Evolutionary conservation across 495 filamentous ascomycete species (phyloP), one percentile per base, ranked within the genome.

Genomic region (Sordaria brevicollis): DNA sequence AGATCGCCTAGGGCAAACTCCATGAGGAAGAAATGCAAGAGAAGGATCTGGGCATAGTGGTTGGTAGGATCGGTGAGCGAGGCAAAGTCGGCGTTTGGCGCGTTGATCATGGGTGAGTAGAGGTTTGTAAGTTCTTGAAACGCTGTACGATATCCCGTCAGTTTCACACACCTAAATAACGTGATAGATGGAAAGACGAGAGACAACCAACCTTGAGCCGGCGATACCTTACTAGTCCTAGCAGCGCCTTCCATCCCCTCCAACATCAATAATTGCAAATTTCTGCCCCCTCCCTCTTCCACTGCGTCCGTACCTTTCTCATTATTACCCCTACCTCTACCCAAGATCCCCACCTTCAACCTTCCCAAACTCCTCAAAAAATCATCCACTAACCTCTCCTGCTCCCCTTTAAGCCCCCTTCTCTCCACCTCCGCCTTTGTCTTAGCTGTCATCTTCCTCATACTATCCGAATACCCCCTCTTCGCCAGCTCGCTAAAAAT

Each of bases 21-120:
- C 67, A 78, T 72, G 35, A 79, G 67, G n/a, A 73, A 35, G 33
- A 86, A 86, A 74, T 88, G 86, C 11, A 85, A 78, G 8, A 86
- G 77, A 5, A 87, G 74, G 0, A 86, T 73, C 54, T 83, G 82
- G 2, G 81, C 79, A 0, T 77, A 69, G 66, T 77, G 69, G 72
- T 86, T 85, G 3, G 74, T 71, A 0, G 83, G 78, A 67, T 81
- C 76, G 36, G 80, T 79, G 67, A 87, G 84, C 0, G 76, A 69
- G 15, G 76, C 68, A 43, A 86, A 87, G 29, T 86, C 82, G 5
- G 77, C 73, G 33, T 82, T 76, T 73, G 76, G 57, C 1, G 74
- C 70, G 2, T 38, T 31, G 57, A 19, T 69, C n/a, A 77, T 29
- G 5, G 74, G 35, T 6, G 11, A 8, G 34, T 79, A 79, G 19